phyloP scores from a whole-genome alignment of 2,329 filamentous ascomycete species.

The Ophiocordyceps camponoti-leonardi region DNA sequence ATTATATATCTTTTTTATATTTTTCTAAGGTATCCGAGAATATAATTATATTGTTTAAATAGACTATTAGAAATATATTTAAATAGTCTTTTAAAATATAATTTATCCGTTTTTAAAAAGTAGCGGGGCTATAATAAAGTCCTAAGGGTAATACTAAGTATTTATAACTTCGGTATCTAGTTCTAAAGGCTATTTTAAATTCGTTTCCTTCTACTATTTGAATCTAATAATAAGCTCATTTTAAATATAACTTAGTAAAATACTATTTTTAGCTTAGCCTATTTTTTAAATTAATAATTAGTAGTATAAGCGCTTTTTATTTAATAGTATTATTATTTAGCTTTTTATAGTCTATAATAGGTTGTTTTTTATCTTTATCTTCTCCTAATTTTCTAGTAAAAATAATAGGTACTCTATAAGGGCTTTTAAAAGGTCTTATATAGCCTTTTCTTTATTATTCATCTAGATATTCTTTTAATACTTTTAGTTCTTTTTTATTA shows the following conservation, averaged over 20 bases:
- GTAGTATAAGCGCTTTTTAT: constrained; percentile 4
- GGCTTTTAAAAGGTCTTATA: background rate
- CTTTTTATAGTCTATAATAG: constrained; percentile 8
- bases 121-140: constrained; percentile 6
- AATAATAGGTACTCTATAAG: background rate
- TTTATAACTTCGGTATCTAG: constrained; percentile 14
- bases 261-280: constrained; percentile 3
- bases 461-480: background rate
- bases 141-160: constrained; percentile 14
- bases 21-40: constrained; percentile 3
- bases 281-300: constrained; percentile 8
- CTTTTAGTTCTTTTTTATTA: background rate
- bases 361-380: too few species aligned
- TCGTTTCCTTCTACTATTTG: constrained; percentile 9
- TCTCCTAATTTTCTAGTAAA: background rate
- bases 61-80: constrained; percentile 3
- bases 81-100: too few species aligned
- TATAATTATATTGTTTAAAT: constrained; percentile 5
- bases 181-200: constrained; percentile 17
- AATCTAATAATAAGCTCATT: background rate
- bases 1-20: constrained; percentile 3
- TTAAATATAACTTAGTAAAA: background rate
- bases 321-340: constrained; percentile 8
- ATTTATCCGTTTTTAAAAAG: constrained; percentile 2
- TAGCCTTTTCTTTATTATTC: background rate